Evolutionary conservation across 306 rosid species (phyloP), one percentile per base, ranked within the genome.

Genomic region (Geum urbanum): DNA sequence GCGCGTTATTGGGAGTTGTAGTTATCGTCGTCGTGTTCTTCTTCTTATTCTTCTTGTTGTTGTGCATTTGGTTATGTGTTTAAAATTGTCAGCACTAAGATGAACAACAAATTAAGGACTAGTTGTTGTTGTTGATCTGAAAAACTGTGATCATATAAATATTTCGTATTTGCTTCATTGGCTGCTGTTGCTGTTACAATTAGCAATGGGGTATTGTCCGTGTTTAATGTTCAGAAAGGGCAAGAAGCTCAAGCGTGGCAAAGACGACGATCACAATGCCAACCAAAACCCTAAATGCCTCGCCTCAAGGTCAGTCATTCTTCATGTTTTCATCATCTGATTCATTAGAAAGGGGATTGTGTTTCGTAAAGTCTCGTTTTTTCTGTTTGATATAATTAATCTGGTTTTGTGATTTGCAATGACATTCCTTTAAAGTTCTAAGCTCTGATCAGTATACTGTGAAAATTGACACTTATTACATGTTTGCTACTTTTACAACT

Each of bases 181-280:
- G 56, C 18, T 6, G n/a, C 27, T 49, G 71, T 45, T 37, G 71
- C 57, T 35, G 61, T 48, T 5, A 12, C 51, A 69, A 69, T 69
- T 51, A 41, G 52, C 51, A 69, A 69, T 69, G 63, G 52, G 52
- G 9, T 69, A 19, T 54, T 53, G 63, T 43, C 73, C 52, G 5
- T 69, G 73, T 44, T 69, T 69, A 41, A 53, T 63, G 13, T 54
- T 53, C 63, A 54, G 63, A 27, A 68, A 52, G 63, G 72, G 62
- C 20, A 69, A 22, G 63, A 69, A 69, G 51, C 73, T 69, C 73
- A 54, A 69, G 51, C 32, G 63, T 24, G 43, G 18, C 53, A 16
- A 8, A 6, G 18, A n/a, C 32, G 45, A 22, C 50, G 20, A 8
- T 27, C 37, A 6, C 37, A 55, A 35, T 0, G 39, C 32, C 22